Evolutionary conservation across 768 basidiomycete species (phyloP).

Genomic region (Serendipita sp.): DNA sequence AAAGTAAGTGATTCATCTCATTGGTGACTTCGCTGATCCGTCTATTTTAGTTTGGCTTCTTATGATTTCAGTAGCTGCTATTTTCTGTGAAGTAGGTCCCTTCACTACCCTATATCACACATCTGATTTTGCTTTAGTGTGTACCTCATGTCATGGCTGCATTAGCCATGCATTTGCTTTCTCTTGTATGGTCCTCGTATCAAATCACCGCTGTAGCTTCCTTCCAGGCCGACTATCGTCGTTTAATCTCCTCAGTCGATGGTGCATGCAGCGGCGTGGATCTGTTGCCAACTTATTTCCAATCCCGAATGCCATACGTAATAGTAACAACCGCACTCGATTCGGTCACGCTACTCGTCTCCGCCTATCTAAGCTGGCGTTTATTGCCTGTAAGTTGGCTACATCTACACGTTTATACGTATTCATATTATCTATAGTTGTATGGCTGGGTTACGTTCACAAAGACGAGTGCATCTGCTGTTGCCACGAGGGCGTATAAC

Average conservation of each 20-base stretch:
- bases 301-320: not conserved
- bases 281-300: not conserved
- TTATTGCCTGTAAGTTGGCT: not conserved
- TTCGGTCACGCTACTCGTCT: not conserved
- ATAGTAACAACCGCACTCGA: not conserved
- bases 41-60: slow-evolving; percentile 2
- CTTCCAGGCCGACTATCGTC: not conserved
- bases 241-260: not conserved
- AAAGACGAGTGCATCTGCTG: not conserved
- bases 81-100: not conserved
- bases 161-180: not conserved
- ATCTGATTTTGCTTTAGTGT: not conserved
- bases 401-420: not conserved
- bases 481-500: not conserved
- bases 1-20: not conserved
- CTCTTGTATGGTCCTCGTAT: not conserved
- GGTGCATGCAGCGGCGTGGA: slow-evolving; percentile 1
- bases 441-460: not conserved
- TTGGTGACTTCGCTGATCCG: not conserved
- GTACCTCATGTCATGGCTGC: not conserved
- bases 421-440: not conserved
- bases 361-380: slow-evolving; percentile 1
- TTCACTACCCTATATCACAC: not conserved
- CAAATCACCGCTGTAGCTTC: not conserved
- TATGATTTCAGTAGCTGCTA: not conserved